phyloP scores from a whole-genome alignment of 495 filamentous ascomycete species.

The Hypoxylon trugodes region DNA sequence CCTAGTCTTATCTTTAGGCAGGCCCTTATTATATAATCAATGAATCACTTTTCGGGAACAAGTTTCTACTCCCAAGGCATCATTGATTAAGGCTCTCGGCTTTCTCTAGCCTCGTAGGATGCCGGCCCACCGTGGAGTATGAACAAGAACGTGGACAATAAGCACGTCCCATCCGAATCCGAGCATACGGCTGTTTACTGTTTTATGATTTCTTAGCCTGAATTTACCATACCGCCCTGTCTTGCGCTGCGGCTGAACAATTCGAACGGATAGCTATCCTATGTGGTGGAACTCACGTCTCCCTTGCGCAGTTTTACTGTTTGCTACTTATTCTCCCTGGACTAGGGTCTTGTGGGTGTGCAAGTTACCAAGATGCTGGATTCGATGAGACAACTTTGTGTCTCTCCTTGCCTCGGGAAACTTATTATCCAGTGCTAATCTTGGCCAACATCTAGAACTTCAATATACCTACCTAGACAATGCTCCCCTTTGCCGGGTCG shows the following conservation, averaged over 20 bases:
- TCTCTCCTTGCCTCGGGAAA: neutral
- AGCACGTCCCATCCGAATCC: slow-evolving; percentile 11
- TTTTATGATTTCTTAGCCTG: slow-evolving; percentile 9
- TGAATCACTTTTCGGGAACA: neutral
- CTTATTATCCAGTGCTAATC: neutral
- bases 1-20: slow-evolving; percentile 12
- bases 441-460: neutral
- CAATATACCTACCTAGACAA: neutral
- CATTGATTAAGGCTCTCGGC: slow-evolving; percentile 9
- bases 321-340: neutral
- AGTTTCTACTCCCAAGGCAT: too few species aligned
- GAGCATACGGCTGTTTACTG: slow-evolving; percentile 10
- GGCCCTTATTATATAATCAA: neutral
- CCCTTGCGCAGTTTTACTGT: neutral
- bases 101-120: slow-evolving; percentile 3
- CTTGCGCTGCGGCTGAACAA: slow-evolving; percentile 25
- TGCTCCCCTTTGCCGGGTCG: neutral
- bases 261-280: slow-evolving; percentile 26
- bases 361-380: neutral
- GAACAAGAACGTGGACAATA: neutral
- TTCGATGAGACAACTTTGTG: slow-evolving; percentile 1
- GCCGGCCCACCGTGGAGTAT: neutral
- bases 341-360: neutral
- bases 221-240: slow-evolving; percentile 16
- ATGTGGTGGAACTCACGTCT: slow-evolving; percentile 25